Conservation (phyloP, 768 basidiomycete species). For the Boletellus ananiceps region DNA sequence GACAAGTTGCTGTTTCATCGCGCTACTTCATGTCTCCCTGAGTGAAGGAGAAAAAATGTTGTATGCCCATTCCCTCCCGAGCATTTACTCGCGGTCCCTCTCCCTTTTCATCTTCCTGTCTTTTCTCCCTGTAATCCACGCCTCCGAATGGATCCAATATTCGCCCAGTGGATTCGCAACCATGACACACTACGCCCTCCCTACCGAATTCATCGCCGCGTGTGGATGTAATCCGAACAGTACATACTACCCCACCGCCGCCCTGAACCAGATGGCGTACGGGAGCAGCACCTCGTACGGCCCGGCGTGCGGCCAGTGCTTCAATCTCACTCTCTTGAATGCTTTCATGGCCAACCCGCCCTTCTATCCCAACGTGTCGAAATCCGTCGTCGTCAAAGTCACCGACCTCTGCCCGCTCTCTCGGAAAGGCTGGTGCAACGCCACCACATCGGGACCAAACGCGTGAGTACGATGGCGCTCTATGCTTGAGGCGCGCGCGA, state of each 20-base stretch:
- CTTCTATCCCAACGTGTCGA: conserved; percentile 58
- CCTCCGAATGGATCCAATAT: conserved; percentile 60
- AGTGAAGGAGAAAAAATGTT: conserved; percentile 17
- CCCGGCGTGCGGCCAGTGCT: conserved; percentile 73
- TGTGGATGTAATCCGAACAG: conserved; percentile 73
- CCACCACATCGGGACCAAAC: conserved; percentile 56
- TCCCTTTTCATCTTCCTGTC: conserved; percentile 23
- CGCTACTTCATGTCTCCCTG: conserved; percentile 11
- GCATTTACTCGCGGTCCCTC: conserved; percentile 14
- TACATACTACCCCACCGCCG: conserved; percentile 71
- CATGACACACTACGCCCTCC: conserved; percentile 69
- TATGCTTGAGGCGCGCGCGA: neutral
- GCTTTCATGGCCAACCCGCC: conserved; percentile 63
- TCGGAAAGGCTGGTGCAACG: conserved; percentile 64
- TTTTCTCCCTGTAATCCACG: conserved; percentile 20
- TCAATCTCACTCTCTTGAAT: conserved; percentile 69
- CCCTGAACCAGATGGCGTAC: conserved; percentile 74
- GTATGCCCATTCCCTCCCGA: neutral
- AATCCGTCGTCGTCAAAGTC: conserved; percentile 68
- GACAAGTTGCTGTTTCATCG: neutral
- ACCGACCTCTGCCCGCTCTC: conserved; percentile 76
- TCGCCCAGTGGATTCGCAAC: conserved; percentile 60
- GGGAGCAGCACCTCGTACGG: conserved; percentile 72
- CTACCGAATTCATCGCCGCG: conserved; percentile 47
- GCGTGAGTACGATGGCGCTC: conserved; percentile 40